phyloP scores from a whole-genome alignment of 257 asterid genomes.

The Jacaranda mimosifolia region DNA sequence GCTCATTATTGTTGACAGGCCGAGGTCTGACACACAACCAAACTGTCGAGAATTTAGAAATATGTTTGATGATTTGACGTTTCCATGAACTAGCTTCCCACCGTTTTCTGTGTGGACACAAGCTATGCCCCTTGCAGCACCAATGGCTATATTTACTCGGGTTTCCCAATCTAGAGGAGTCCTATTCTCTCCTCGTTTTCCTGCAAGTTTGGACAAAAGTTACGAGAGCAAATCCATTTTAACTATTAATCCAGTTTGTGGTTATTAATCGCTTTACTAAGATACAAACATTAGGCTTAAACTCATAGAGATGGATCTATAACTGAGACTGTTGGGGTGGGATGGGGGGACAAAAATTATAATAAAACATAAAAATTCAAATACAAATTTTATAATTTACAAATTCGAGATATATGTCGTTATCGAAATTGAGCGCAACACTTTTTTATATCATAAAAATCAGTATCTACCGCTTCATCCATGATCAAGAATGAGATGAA shows the following conservation, averaged over 20 bases:
- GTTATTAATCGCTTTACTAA: no score
- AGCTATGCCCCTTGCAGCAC: slow-evolving; percentile 85
- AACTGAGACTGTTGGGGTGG: no score
- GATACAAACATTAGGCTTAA: no score
- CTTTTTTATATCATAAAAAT: background rate
- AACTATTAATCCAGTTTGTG: background rate
- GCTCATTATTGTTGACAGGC: slow-evolving; percentile 74
- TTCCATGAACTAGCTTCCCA: slow-evolving; percentile 91
- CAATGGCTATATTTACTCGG: slow-evolving; percentile 71
- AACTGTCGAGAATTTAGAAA: slow-evolving; percentile 67
- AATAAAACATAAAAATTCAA: no score
- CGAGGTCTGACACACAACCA: slow-evolving; percentile 83
- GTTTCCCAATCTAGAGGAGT: slow-evolving; percentile 80
- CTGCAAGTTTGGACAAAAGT: slow-evolving; percentile 44
- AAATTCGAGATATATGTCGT: slow-evolving; percentile 21
- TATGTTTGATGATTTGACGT: slow-evolving; percentile 78
- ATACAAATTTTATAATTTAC: background rate
- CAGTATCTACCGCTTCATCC: slow-evolving; percentile 23
- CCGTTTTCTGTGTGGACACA: slow-evolving; percentile 72
- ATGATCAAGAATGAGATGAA: slow-evolving; percentile 23
- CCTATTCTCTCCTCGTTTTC: slow-evolving; percentile 60
- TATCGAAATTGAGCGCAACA: background rate
- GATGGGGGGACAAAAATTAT: no score
- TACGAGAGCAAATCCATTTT: background rate
- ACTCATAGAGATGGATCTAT: no score